phyloP scores from a whole-genome alignment of 768 basidiomycete species.

The Panaeolus papilionaceus region DNA sequence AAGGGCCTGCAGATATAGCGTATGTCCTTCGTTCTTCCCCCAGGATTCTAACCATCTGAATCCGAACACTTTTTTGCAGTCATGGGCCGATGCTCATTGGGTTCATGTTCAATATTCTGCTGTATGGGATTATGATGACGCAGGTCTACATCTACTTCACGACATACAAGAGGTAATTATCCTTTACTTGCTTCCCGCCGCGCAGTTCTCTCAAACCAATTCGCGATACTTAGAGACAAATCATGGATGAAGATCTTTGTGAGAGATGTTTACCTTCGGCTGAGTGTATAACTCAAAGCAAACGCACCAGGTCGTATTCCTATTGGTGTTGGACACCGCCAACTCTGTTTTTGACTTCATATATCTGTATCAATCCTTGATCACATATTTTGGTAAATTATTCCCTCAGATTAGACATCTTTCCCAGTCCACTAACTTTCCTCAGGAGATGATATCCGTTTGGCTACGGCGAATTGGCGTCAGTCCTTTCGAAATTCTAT shows the following conservation, averaged over 20 bases:
- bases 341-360: constrained; percentile 51
- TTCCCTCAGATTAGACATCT: neutral
- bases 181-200: neutral
- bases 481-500: constrained; percentile 15
- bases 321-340: constrained; percentile 56
- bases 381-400: constrained; percentile 48
- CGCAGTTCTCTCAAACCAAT: neutral
- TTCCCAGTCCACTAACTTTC: neutral
- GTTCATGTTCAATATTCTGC: constrained; percentile 49
- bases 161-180: constrained; percentile 31
- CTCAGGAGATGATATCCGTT: constrained; percentile 24
- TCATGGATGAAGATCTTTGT: constrained; percentile 54
- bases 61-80: constrained; percentile 31
- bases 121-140: constrained; percentile 56
- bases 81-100: constrained; percentile 58
- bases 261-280: constrained; percentile 19
- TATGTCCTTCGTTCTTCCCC: constrained; percentile 26
- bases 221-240: constrained; percentile 42
- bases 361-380: constrained; percentile 54
- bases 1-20: constrained; percentile 41
- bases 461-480: constrained; percentile 34
- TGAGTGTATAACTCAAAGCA: neutral
- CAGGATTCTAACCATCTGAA: neutral
- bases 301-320: constrained; percentile 40
- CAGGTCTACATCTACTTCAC: constrained; percentile 56